phyloP scores from a whole-genome alignment of 2,329 filamentous ascomycete species.

The Claviceps sp. region DNA sequence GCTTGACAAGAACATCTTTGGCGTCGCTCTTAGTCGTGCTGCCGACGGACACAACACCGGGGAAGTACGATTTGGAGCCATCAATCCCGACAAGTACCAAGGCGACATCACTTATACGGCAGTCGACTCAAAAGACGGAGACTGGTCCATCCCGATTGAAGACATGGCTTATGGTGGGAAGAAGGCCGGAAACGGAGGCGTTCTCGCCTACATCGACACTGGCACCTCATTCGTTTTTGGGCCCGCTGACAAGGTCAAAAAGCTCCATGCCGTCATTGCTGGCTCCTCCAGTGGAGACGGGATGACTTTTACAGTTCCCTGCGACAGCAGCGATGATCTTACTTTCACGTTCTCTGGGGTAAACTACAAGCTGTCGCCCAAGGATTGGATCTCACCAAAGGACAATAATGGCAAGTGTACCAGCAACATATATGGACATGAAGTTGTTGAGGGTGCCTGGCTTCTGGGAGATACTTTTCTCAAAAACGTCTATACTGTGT shows the following conservation, averaged over 20 bases:
- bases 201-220: constrained; percentile 65
- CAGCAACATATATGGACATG: constrained; percentile 63
- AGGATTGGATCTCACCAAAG: constrained; percentile 54
- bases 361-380: constrained; percentile 50
- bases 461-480: constrained; percentile 76
- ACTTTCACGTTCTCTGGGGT: constrained; percentile 55
- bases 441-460: constrained; percentile 56
- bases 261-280: constrained; percentile 55
- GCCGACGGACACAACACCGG: constrained; percentile 56
- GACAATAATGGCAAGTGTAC: constrained; percentile 36
- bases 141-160: constrained; percentile 63
- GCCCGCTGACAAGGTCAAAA: constrained; percentile 50
- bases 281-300: constrained; percentile 43
- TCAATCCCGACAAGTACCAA: constrained; percentile 52
- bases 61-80: constrained; percentile 62
- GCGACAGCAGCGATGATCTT: constrained; percentile 47
- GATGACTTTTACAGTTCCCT: constrained; percentile 59
- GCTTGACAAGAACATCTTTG: constrained; percentile 53
- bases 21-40: constrained; percentile 55
- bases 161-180: constrained; percentile 50
- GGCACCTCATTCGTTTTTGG: constrained; percentile 72
- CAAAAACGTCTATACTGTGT: constrained; percentile 81
- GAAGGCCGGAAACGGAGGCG: constrained; percentile 38
- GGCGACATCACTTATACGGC: constrained; percentile 56
- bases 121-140: constrained; percentile 33